Evolutionary conservation across 139 green algal genomes (phyloP), one percentile per base, ranked within the genome.

Genomic region (Asterochloris erici): DNA sequence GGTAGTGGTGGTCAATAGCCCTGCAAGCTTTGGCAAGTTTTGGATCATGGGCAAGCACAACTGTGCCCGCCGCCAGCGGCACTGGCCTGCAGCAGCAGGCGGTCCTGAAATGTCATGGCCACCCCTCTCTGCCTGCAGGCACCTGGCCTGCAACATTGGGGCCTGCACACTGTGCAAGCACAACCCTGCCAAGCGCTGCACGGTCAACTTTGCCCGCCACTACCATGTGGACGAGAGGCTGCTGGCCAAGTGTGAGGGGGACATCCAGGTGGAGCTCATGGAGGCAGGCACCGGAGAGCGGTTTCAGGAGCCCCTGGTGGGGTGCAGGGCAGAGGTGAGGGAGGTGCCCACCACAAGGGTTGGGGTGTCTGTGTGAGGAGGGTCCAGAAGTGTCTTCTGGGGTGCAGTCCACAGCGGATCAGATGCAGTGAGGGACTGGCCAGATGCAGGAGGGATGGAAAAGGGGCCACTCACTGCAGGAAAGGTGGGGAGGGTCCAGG

Each of bases 101-200:
- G 0, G 21, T 74, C 54, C 62, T 54, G n/a, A 10, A 81, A 63
- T 12, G 0, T 69, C 24, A 2, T 14, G 62, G 10, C 63, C 26
- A 6, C 23, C 26, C 77, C 12, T 27, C 12, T 27, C 21, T 24
- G 17, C 62, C 27, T 74, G 78, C 83, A 86, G 84, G 74, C 81
- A 87, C n/a, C 84, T 84, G 63, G 84, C 79, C 0, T 87, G 84
- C 84, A 87, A 87, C 79, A 24, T 15, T 19, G 64, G 27, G 68
- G 28, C 78, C 24, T 87, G 84, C 60, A 79, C 84, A 68, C 79
- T 87, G 6, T 87, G 84, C 84, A 87, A 87, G 84, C 84, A 87
- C 79, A 87, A 87, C 79, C 84, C 84, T 14, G 71, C 76, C 74
- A 84, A 84, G 79, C 84, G 84, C n/a, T 87, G 84, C 84, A 82